phyloP scores from a whole-genome alignment of 805 yeast species.

The Myxozyma vanderwaltii region DNA sequence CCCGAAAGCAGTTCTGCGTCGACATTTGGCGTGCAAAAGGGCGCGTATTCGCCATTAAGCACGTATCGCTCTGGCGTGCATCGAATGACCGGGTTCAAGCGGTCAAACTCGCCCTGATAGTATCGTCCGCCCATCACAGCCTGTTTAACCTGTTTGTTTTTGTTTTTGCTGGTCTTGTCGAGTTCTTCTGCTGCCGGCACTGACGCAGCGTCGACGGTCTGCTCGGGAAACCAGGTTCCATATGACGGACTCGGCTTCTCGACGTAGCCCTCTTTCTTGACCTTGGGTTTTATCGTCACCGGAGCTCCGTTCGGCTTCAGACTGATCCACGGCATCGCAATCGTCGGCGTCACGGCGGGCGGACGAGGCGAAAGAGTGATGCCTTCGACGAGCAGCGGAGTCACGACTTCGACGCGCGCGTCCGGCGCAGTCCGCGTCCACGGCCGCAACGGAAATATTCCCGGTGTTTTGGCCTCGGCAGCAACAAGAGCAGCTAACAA shows the following conservation, averaged over 20 bases:
- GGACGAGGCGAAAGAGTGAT: constrained; percentile 63
- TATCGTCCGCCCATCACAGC: constrained; percentile 20
- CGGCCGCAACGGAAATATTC: constrained; percentile 27
- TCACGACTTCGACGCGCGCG: constrained; percentile 54
- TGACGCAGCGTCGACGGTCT: constrained; percentile 62
- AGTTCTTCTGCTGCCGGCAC: too few species aligned
- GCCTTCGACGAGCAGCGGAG: constrained; percentile 65
- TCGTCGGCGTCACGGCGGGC: constrained; percentile 46
- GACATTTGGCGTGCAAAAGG: constrained; percentile 84
- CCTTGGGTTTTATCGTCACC: constrained; percentile 72
- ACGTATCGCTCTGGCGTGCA: constrained; percentile 80
- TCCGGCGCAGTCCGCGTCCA: constrained; percentile 35
- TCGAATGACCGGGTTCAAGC: constrained; percentile 75
- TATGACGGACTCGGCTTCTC: constrained; percentile 70
- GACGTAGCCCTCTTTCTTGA: constrained; percentile 65
- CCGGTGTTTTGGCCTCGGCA: constrained; percentile 32
- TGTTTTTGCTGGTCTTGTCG: not conserved
- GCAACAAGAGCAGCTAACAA: constrained; percentile 18
- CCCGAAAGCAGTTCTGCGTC: constrained; percentile 59
- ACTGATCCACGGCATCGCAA: constrained; percentile 79
- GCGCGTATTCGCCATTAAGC: constrained; percentile 57
- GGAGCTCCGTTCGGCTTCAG: constrained; percentile 77
- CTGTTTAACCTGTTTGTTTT: not conserved
- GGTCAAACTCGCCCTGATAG: constrained; percentile 42
- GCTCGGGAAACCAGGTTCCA: constrained; percentile 61